These are phyloP conservation scores for Phytophthora litchii DNA, from an alignment of 352 stramenopile species.

Conservation along the genomic window DNA sequence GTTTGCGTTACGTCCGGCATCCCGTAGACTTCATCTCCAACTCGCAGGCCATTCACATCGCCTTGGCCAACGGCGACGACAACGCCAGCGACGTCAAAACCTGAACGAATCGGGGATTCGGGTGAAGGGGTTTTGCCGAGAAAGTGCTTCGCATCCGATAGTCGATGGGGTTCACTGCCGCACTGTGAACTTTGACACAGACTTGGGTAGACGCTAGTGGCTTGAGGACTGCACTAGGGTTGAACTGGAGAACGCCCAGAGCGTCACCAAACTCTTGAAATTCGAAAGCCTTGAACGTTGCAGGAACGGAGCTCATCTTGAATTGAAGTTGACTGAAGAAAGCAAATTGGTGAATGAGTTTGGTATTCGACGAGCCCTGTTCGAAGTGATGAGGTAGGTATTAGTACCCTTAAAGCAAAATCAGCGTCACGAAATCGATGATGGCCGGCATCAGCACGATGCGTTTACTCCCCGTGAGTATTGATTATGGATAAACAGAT, in stretches of 20 bases:
- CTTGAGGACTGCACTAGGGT: neutral
- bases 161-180: neutral
- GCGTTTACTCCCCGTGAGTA: neutral
- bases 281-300: slow-evolving; percentile 24
- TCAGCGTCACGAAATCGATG: slow-evolving; percentile 30
- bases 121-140: neutral
- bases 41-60: neutral
- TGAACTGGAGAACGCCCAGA: neutral
- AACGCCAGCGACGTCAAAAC: neutral
- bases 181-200: neutral
- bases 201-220: neutral
- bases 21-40: neutral
- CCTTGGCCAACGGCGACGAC: neutral
- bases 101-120: neutral
- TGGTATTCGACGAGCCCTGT: no score
- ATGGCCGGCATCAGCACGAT: slow-evolving; percentile 18
- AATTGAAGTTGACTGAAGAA: neutral
- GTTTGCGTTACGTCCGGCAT: neutral
- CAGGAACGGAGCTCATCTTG: slow-evolving; percentile 1
- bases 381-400: no score
- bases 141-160: neutral
- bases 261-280: slow-evolving; percentile 11
- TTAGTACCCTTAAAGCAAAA: no score
- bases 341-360: neutral
- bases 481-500: neutral